Percentiles rank a stretch among this genome's conserved stretches.
Evolutionary conservation across 2,329 filamentous ascomycete species (phyloP).

Genomic region (Arthrobotrys megalospora): DNA sequence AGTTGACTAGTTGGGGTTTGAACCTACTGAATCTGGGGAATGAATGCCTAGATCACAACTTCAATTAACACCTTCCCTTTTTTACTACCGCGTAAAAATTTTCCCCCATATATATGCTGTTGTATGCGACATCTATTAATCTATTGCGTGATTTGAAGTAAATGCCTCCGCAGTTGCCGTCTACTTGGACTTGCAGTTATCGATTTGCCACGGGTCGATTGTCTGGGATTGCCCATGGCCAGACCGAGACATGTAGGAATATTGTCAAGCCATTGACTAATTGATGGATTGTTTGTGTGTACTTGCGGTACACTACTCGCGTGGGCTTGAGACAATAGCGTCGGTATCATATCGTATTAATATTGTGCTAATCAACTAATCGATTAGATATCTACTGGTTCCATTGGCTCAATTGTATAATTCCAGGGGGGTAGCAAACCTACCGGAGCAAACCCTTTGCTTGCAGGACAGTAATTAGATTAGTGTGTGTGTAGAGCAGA

Average conservation of each 20-base stretch:
- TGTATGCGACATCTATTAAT: background rate
- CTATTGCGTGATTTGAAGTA: conserved; percentile 20
- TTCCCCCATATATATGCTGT: background rate
- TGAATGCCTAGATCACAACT: conserved; percentile 8
- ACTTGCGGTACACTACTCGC: too few relatives aligned
- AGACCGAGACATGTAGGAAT: background rate
- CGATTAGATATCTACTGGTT: too few relatives aligned
- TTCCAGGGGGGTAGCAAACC: too few relatives aligned
- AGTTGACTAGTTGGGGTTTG: background rate
- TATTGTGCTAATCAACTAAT: too few relatives aligned
- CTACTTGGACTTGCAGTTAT: conserved; percentile 3
- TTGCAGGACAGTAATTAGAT: background rate
- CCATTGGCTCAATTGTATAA: too few relatives aligned
- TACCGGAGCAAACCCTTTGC: too few relatives aligned
- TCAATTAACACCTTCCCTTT: conserved; percentile 15
- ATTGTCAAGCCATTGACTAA: background rate
- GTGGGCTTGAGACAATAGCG: too few relatives aligned
- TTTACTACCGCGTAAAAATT: background rate
- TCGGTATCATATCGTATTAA: too few relatives aligned
- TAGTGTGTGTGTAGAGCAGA: background rate
- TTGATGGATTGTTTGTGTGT: too few relatives aligned
- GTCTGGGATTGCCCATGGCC: background rate
- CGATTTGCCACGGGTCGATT: background rate
- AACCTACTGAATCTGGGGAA: conserved; percentile 18
- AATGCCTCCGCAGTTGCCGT: conserved; percentile 18